These are phyloP conservation scores for Geotrichum phurueaensis DNA, from an alignment of 1,139 yeast species.

Conservation along the genomic window DNA sequence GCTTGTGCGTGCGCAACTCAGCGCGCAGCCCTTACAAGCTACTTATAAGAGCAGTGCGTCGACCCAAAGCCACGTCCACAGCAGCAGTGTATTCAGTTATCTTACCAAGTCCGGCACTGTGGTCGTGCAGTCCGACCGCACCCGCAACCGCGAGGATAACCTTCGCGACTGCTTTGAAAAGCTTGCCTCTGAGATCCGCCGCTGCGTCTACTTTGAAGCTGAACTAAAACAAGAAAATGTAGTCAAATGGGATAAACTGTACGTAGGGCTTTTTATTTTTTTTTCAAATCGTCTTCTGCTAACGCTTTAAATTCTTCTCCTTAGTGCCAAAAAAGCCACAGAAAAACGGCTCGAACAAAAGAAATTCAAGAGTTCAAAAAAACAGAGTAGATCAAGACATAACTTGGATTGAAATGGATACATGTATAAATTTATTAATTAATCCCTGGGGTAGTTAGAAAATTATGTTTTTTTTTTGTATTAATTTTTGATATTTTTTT, in stretches of 20 bases:
- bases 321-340: slow-evolving; percentile 37
- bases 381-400: slow-evolving; percentile 33
- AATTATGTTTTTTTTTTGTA: too few relatives aligned
- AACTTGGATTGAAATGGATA: not conserved
- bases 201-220: slow-evolving; percentile 44
- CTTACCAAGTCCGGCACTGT: slow-evolving; percentile 52
- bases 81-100: slow-evolving; percentile 43
- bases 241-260: slow-evolving; percentile 51
- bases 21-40: slow-evolving; percentile 39
- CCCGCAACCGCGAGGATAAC: slow-evolving; percentile 57
- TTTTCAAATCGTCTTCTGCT: not conserved
- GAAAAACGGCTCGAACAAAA: slow-evolving; percentile 49
- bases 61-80: not conserved
- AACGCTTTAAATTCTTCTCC: not conserved
- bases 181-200: slow-evolving; percentile 49
- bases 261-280: not conserved
- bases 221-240: slow-evolving; percentile 48
- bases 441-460: too few relatives aligned
- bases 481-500: too few relatives aligned
- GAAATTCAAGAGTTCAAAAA: slow-evolving; percentile 50
- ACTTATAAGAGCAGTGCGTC: not conserved
- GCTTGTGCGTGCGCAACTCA: slow-evolving; percentile 32
- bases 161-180: slow-evolving; percentile 55
- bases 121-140: slow-evolving; percentile 55
- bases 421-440: too few relatives aligned